A percentile compares a stretch with the other conserved stretches of the same genome.
Conservation (phyloP, 345 rosid species). For the Psidium guajava region DNA sequence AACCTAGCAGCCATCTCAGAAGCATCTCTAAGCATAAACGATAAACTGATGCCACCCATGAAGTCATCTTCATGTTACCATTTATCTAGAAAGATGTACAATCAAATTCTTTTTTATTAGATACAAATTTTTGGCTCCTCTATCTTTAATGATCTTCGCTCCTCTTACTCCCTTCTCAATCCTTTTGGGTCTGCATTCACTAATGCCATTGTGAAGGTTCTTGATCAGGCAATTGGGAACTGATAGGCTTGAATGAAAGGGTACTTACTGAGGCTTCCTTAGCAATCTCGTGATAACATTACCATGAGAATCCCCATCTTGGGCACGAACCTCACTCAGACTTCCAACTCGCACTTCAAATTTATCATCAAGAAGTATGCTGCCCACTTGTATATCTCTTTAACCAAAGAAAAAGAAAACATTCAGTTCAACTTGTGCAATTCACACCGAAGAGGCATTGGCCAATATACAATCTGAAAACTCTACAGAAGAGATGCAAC, state of each 20-base stretch:
- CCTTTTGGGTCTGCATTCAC: not conserved
- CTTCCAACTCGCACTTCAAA: conserved; percentile 96
- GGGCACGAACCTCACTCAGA: conserved; percentile 50
- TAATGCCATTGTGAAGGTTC: not conserved
- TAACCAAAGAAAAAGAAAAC: not conserved
- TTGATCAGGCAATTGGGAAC: not conserved
- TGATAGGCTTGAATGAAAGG: not conserved
- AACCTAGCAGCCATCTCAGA: not conserved
- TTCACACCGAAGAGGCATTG: not conserved
- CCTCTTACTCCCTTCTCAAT: not conserved
- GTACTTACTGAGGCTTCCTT: conserved; percentile 65
- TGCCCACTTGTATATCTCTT: conserved; percentile 94
- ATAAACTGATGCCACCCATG: not conserved
- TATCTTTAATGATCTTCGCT: not conserved
- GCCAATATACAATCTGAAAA: not conserved
- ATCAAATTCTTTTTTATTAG: not conserved
- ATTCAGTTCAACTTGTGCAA: not conserved
- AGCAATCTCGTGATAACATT: conserved; percentile 51
- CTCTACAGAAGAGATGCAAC: not conserved
- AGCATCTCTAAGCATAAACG: not conserved
- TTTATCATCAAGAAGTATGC: conserved; percentile 89
- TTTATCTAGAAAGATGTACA: not conserved
- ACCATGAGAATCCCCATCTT: conserved; percentile 63
- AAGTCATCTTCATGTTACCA: not conserved
- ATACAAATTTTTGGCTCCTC: not conserved